phyloP scores from a whole-genome alignment of 768 basidiomycete species.

The Panaeolus papilionaceus region DNA sequence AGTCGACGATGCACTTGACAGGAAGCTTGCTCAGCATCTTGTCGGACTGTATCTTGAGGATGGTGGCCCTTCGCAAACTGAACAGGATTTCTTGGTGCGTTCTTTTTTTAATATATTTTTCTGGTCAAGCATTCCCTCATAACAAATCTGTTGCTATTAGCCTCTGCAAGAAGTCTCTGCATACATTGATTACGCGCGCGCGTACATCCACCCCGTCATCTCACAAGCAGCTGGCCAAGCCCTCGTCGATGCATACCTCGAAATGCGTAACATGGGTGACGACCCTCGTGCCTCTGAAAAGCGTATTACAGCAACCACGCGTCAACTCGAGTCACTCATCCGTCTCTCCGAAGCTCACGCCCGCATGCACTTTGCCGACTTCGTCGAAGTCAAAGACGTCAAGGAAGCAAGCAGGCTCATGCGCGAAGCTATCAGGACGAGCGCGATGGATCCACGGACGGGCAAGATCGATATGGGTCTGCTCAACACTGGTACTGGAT shows the following conservation, averaged over 20 bases:
- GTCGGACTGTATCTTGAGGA: conserved; percentile 96
- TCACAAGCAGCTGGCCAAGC: conserved; percentile 85
- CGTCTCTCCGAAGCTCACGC: conserved; percentile 96
- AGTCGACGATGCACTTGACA: conserved; percentile 88
- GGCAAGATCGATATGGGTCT: conserved; percentile 98
- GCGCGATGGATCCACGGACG: conserved; percentile 94
- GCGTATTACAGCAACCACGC: conserved; percentile 96
- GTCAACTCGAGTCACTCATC: conserved; percentile 97
- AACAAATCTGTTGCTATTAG: conserved; percentile 42
- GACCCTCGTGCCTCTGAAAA: conserved; percentile 90
- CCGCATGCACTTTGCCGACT: conserved; percentile 90
- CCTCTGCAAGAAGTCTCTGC: conserved; percentile 90
- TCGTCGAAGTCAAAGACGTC: conserved; percentile 88
- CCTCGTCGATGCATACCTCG: conserved; percentile 89
- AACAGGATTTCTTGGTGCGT: conserved; percentile 79
- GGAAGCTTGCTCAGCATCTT: conserved; percentile 89
- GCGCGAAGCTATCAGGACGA: conserved; percentile 94
- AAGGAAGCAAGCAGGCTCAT: conserved; percentile 93
- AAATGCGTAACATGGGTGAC: conserved; percentile 90
- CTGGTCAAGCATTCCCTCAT: not conserved
- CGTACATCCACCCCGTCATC: conserved; percentile 84
- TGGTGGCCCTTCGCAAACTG: conserved; percentile 59
- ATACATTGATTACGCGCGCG: conserved; percentile 93
- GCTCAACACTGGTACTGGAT: conserved; percentile 91
- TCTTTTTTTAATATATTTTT: not conserved